These are phyloP conservation scores for Hippophae rhamnoides DNA, from an alignment of 306 rosid species.

Conservation along the genomic window DNA sequence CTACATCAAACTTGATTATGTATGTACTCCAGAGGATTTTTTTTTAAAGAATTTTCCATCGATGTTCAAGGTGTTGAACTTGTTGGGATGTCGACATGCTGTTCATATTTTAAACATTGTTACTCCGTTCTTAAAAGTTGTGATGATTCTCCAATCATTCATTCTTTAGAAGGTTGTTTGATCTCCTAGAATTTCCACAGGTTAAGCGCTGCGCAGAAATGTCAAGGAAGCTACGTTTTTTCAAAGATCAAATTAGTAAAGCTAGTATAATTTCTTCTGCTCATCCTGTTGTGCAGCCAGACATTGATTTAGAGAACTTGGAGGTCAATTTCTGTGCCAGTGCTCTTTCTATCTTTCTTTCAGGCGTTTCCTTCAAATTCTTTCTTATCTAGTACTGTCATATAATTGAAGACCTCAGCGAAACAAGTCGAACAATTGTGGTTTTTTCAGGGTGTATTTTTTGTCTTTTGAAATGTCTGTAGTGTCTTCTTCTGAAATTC, in stretches of 20 bases:
- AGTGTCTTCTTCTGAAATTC: slow-evolving; percentile 22
- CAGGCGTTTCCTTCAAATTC: too few relatives aligned
- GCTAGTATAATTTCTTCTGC: slow-evolving; percentile 58
- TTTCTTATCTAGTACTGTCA: slow-evolving; percentile 10
- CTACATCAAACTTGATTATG: background rate
- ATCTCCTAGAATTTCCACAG: slow-evolving; percentile 33
- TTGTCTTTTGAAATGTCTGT: slow-evolving; percentile 6
- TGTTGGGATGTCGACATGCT: too few relatives aligned
- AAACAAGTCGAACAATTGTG: background rate
- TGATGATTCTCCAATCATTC: slow-evolving; percentile 3
- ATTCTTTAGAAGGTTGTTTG: slow-evolving; percentile 6
- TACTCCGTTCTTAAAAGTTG: background rate
- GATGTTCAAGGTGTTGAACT: too few relatives aligned
- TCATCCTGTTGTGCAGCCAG: slow-evolving; percentile 54
- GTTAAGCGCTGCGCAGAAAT: slow-evolving; percentile 98
- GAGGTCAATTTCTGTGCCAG: slow-evolving; percentile 51
- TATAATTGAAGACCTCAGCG: slow-evolving; percentile 12
- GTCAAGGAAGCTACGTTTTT: slow-evolving; percentile 88
- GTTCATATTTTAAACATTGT: slow-evolving; percentile 1
- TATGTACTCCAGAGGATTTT: background rate
- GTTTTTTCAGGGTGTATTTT: background rate
- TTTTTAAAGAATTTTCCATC: too few relatives aligned
- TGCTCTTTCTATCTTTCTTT: background rate
- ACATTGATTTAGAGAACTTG: slow-evolving; percentile 72
- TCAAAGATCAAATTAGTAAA: slow-evolving; percentile 87